Evolutionary conservation across 2,329 filamentous ascomycete genomes (phyloP).

Genomic region (Trichoderma koningii): DNA sequence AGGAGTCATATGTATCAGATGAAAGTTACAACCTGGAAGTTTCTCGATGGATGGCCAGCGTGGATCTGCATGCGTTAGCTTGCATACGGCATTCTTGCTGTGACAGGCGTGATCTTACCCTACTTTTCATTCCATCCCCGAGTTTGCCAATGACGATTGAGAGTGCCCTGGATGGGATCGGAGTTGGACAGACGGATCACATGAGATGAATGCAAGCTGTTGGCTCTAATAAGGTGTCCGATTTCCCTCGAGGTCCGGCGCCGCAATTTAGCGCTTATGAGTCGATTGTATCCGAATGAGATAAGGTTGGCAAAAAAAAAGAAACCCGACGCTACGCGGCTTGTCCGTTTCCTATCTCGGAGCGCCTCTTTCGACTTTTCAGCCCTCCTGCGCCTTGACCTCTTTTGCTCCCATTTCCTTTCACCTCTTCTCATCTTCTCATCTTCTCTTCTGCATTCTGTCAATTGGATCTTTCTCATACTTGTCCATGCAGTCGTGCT

Average conservation of each 20-base stretch:
- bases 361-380: conserved; percentile 8
- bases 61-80: too few relatives aligned
- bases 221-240: too few relatives aligned
- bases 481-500: background rate
- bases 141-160: too few relatives aligned
- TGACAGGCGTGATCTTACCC: too few relatives aligned
- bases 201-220: too few relatives aligned
- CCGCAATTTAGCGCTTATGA: background rate
- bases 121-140: too few relatives aligned
- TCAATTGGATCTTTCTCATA: background rate
- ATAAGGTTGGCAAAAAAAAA: conserved; percentile 12
- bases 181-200: too few relatives aligned
- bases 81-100: too few relatives aligned
- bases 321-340: conserved; percentile 19
- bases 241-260: background rate
- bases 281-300: conserved; percentile 16
- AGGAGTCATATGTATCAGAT: background rate
- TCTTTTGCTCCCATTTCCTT: background rate
- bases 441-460: background rate
- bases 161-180: too few relatives aligned
- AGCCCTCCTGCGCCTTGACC: background rate
- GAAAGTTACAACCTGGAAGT: too few relatives aligned
- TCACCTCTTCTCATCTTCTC: background rate
- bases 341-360: conserved; percentile 1
- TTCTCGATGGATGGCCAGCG: too few relatives aligned